A percentile compares a stretch with the other conserved stretches of the same genome.
These are phyloP conservation scores for Leucosporidium yakuticum DNA, from an alignment of 768 basidiomycete genomes.

Conservation along the genomic window DNA sequence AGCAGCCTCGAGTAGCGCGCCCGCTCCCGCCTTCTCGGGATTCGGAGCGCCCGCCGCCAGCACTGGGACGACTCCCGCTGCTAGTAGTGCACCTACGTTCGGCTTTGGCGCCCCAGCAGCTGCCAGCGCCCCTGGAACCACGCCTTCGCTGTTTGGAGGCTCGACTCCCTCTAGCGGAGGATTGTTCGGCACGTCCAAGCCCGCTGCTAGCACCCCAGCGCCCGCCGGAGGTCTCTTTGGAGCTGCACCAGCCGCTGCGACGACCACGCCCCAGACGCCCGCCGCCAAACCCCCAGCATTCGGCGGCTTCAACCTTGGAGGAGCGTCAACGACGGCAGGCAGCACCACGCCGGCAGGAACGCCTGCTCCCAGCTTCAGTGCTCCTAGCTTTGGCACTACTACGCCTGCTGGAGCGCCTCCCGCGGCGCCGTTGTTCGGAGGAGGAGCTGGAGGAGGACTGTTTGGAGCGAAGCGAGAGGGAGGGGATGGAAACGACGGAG, in stretches of 20 bases:
- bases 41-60: not conserved
- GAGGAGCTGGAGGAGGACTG: slow-evolving; percentile 3
- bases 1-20: not conserved
- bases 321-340: not conserved
- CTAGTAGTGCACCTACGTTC: slow-evolving; percentile 6
- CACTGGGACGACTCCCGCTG: not conserved
- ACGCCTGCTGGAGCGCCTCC: not conserved
- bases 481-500: not conserved
- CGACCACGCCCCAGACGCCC: not conserved
- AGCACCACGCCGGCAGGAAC: slow-evolving; percentile 4
- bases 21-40: too few species aligned
- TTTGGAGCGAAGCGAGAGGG: slow-evolving; percentile 5
- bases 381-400: too few species aligned
- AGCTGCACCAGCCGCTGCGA: slow-evolving; percentile 4
- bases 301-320: not conserved
- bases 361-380: not conserved
- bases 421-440: not conserved
- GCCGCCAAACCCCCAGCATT: not conserved
- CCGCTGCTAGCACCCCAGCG: not conserved
- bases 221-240: slow-evolving; percentile 5
- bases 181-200: not conserved
- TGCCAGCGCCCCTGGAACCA: not conserved
- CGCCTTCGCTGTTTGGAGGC: slow-evolving; percentile 10
- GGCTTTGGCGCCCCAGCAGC: slow-evolving; percentile 14
- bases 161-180: not conserved